These are phyloP conservation scores for Gloeophyllum trabeum DNA, from an alignment of 768 basidiomycete genomes.

Conservation along the genomic window DNA sequence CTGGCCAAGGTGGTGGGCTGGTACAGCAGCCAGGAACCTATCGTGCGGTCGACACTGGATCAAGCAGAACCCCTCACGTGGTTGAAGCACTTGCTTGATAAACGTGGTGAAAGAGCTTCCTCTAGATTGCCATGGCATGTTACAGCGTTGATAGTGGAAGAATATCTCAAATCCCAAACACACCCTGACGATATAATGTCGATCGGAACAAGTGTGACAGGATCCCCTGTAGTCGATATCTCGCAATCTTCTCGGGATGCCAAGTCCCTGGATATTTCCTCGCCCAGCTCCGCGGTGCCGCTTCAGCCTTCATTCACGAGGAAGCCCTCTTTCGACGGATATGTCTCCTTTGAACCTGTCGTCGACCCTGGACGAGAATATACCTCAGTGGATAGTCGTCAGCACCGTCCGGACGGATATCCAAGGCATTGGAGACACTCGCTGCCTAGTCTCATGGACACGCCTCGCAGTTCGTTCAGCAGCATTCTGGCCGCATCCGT, in stretches of 20 bases:
- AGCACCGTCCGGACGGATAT: constrained; percentile 29
- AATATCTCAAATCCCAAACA: constrained; percentile 37
- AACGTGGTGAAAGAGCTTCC: constrained; percentile 19
- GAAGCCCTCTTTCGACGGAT: constrained; percentile 32
- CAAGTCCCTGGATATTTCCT: no score
- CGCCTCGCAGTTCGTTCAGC: constrained; percentile 24
- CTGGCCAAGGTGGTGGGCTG: constrained; percentile 44
- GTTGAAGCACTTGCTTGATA: constrained; percentile 56
- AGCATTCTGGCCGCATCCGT: constrained; percentile 24
- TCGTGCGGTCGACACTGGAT: constrained; percentile 42
- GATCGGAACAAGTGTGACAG: no score
- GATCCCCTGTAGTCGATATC: constrained; percentile 7
- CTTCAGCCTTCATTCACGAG: constrained; percentile 27
- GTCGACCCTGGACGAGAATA: constrained; percentile 36
- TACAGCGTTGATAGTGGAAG: constrained; percentile 60
- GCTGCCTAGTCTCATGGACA: constrained; percentile 9
- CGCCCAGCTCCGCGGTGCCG: constrained; percentile 26
- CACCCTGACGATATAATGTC: no score
- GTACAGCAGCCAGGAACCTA: constrained; percentile 39
- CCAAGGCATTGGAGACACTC: constrained; percentile 10
- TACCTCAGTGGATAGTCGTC: constrained; percentile 29
- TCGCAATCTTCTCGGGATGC: constrained; percentile 6
- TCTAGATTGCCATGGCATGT: constrained; percentile 46
- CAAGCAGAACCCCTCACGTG: constrained; percentile 62
- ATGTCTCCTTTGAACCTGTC: constrained; percentile 47